Evolutionary conservation across 257 asterid genomes (phyloP), one percentile per base, ranked within the genome.

Genomic region (Solanum chilense): DNA sequence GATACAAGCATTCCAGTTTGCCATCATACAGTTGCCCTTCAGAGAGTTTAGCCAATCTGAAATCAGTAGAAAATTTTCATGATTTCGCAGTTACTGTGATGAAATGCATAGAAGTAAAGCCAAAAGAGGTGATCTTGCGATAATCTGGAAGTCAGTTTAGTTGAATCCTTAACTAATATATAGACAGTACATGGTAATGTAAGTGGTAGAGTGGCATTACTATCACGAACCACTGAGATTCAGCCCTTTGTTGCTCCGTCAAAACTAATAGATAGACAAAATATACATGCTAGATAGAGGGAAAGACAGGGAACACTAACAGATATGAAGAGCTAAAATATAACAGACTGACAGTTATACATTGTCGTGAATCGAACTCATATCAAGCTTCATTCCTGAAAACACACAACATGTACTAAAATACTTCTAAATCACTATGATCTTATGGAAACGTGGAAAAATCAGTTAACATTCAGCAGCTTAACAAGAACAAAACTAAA

Each of bases 21-120:
- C 99, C 99, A 44, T 96, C 97, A 37, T 90, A 85, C 25, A 96
- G 5, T 86, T 96, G 99, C 11, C 99, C 99, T 91, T 96, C 98
- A 4, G 99, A 96, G 64, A 96, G 97, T 91, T 96, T 96, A 42
- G 98, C 99, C 47, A 96, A 91, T 93, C 99, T 96, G 89, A 33
- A 89, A 25, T 78, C 14, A 7, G 78, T 39, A 76, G 58, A 41
- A 27, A 29, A 12, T 41, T 68, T 25, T 44, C 45, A 75, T 5
- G 15, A 16, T 44, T 49, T 8, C 11, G 21, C 25, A 58, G 18
- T 29, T 13, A 18, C 12, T 58, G 3, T 49, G 12, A 9, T 42
- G 77, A 52, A 76, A 49, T 8, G 69, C 10, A 64, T 21, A 80
- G 27, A 31, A 60, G 76, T 11, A 64, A 21, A 42, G 33, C 45